Evolutionary conservation across 1,284 basidiomycete species (phyloP), one percentile per base, ranked within the genome.

Genomic region (Puccinia polysora): DNA sequence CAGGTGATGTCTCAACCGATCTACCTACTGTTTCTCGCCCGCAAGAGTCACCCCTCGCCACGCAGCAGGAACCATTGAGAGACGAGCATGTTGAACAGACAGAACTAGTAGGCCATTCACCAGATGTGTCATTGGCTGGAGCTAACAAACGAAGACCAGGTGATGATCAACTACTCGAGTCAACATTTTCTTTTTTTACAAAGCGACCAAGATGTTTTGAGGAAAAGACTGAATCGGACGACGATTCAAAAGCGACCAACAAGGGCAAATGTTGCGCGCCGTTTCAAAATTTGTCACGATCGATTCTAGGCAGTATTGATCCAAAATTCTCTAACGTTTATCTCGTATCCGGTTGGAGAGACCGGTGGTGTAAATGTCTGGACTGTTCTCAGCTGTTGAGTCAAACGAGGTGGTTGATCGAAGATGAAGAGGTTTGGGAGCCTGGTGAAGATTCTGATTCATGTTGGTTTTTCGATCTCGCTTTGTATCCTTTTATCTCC

Each of bases 371-470:
- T 43, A 45, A 23, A 20, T 70, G 67, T 62, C 20, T 30, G 12
- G 23, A 34, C 25, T 70, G 67, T 62, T 25, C 34, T 2, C 14
- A 28, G 14, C 15, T 60, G 3, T 62, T 59, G 34, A n/a, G 28
- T 38, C 28, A 18, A 43, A 38, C 50, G 43, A 50, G 32, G 34
- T 70, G 67, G 67, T 18, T 70, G 36, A 32, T 40, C 8, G 36
- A 50, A 49, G 55, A 70, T 25, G 67, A 70, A 62, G 67, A 70
- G 4, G 58, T 62, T 34, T 70, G 67, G 67, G 67, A 70, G 30
- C 67, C 67, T 59, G 67, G 55, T 32, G 67, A 62, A n/a, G 67
- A 70, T 43, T n/a, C 45, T 15, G 67, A 59, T 62, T 70, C 67
- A 50, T 36, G 67, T 70, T 47, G 50, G 52, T 50, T 62, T n/a